Conservation (phyloP, 208 protist genomes). For the Angomonas deanei region DNA sequence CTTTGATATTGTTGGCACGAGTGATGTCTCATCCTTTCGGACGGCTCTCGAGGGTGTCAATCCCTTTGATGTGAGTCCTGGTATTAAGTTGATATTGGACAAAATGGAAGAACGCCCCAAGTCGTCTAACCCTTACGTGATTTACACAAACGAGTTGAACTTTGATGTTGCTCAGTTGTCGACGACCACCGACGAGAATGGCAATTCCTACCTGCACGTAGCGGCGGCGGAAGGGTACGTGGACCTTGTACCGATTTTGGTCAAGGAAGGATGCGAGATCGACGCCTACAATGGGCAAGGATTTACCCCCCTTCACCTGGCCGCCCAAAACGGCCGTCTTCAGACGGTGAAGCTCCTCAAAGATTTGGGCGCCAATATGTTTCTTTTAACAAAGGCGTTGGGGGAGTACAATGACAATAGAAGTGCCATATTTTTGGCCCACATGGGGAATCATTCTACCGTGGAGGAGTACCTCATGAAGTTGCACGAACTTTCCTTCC, state of each 20-base stretch:
- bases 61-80: slow-evolving; percentile 55
- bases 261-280: slow-evolving; percentile 25
- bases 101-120: slow-evolving; percentile 13
- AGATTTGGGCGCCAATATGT: slow-evolving; percentile 17
- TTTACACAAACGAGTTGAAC: slow-evolving; percentile 17
- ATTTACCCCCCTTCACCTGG: slow-evolving; percentile 40
- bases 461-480: slow-evolving; percentile 10
- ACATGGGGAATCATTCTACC: slow-evolving; percentile 23
- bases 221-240: slow-evolving; percentile 28
- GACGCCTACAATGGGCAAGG: slow-evolving; percentile 32
- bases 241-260: slow-evolving; percentile 18
- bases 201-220: slow-evolving; percentile 47
- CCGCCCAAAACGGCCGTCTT: slow-evolving; percentile 28
- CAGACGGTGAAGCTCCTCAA: slow-evolving; percentile 26
- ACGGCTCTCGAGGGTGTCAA: slow-evolving; percentile 47
- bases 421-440: slow-evolving; percentile 43
- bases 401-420: background rate
- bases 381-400: slow-evolving; percentile 11
- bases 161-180: slow-evolving; percentile 23
- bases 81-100: slow-evolving; percentile 41
- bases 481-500: background rate
- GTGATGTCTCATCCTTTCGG: slow-evolving; percentile 38
- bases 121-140: slow-evolving; percentile 30
- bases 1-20: slow-evolving; percentile 43
- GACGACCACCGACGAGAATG: slow-evolving; percentile 15